Conservation (phyloP, 2,329 filamentous ascomycete genomes). For the Verticillium dahliae region DNA sequence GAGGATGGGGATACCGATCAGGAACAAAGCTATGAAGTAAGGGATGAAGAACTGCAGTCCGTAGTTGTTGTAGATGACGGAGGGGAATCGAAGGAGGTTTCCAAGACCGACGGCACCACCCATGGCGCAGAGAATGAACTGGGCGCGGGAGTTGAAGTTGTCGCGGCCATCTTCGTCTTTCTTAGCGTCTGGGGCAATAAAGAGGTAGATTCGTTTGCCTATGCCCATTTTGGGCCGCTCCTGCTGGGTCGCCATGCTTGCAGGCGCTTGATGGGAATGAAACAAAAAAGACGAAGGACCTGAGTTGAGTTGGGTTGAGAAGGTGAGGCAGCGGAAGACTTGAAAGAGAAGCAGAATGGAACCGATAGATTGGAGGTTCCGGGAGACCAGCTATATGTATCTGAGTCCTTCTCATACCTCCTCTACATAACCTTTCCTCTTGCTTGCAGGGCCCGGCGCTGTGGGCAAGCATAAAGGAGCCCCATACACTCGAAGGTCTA, state of each 20-base stretch:
- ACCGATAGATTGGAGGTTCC: too few relatives aligned
- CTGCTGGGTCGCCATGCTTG: neutral
- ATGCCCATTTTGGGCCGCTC: neutral
- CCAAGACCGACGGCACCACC: constrained; percentile 47
- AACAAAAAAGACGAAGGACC: neutral
- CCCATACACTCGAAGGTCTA: neutral
- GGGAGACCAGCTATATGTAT: neutral
- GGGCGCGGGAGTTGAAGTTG: constrained; percentile 40
- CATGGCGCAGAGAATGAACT: constrained; percentile 43
- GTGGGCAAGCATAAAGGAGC: neutral
- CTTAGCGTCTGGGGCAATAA: constrained; percentile 14
- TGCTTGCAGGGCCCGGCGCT: neutral
- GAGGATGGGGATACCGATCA: constrained; percentile 47
- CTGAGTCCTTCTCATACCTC: neutral
- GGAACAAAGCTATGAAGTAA: constrained; percentile 42
- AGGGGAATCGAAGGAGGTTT: constrained; percentile 49
- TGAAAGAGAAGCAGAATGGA: neutral
- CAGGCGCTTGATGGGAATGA: neutral
- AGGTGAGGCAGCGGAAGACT: neutral
- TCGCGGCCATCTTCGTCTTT: constrained; percentile 24
- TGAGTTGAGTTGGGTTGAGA: neutral
- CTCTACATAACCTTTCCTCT: too few relatives aligned
- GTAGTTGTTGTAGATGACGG: constrained; percentile 49
- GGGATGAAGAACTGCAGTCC: constrained; percentile 52
- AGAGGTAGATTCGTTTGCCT: constrained; percentile 8